Evolutionary conservation across 1,284 basidiomycete species (phyloP).

Genomic region (Cutaneotrichosporon cavernicola): DNA sequence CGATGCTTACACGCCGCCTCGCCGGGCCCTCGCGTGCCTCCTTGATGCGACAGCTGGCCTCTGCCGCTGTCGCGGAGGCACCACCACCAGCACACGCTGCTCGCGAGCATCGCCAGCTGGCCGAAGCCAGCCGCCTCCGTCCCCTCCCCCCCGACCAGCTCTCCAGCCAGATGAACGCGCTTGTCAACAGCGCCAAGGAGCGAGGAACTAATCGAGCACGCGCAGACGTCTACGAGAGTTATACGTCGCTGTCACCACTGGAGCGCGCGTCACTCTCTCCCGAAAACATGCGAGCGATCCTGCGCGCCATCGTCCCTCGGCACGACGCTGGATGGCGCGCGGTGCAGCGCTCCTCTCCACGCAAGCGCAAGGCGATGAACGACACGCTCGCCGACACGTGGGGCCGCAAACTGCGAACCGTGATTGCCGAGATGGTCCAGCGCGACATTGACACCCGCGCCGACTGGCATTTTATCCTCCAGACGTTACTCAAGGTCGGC

Average conservation of each 20-base stretch:
- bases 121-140: neutral
- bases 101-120: neutral
- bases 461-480: slow-evolving; percentile 25
- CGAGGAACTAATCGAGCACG: neutral
- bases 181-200: neutral
- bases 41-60: slow-evolving; percentile 13
- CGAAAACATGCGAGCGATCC: slow-evolving; percentile 12
- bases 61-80: slow-evolving; percentile 7
- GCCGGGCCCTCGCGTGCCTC: slow-evolving; percentile 19
- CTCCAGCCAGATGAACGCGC: neutral
- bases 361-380: slow-evolving; percentile 9
- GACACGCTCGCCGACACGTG: slow-evolving; percentile 3
- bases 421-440: slow-evolving; percentile 17
- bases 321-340: slow-evolving; percentile 16
- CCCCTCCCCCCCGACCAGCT: neutral
- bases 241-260: slow-evolving; percentile 4
- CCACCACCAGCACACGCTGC: neutral
- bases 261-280: slow-evolving; percentile 16
- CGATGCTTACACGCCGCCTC: slow-evolving; percentile 21
- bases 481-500: slow-evolving; percentile 16
- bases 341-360: slow-evolving; percentile 2
- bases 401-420: slow-evolving; percentile 17
- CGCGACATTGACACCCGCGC: slow-evolving; percentile 10
- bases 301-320: slow-evolving; percentile 20
- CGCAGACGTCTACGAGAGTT: slow-evolving; percentile 4